These are phyloP conservation scores for Erysimum pusillum DNA, from an alignment of 441 rosid species.

Conservation along the genomic window DNA sequence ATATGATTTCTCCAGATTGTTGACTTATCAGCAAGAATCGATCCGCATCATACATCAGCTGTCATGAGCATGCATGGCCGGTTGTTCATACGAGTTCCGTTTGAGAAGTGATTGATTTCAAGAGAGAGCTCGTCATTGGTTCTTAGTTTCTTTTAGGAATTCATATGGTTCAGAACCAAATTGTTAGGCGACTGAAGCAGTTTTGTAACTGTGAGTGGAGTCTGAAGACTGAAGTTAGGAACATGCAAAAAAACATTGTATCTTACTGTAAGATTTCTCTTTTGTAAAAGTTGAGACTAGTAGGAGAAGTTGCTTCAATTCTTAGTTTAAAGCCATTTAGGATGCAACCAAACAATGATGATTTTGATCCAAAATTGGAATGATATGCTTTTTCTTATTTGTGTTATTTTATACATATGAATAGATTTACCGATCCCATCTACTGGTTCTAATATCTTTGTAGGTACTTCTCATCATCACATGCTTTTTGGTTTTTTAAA, in stretches of 20 bases:
- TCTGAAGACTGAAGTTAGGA: constrained; percentile 9
- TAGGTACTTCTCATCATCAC: neutral
- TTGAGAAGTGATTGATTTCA: constrained; percentile 64
- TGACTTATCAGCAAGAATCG: constrained; percentile 76
- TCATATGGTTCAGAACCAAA: constrained; percentile 18
- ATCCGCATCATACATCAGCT: constrained; percentile 78
- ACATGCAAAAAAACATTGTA: constrained; percentile 29
- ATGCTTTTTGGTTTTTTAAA: constrained; percentile 7
- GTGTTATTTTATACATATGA: neutral
- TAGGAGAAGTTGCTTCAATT: constrained; percentile 19
- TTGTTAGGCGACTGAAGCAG: constrained; percentile 32
- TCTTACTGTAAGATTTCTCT: constrained; percentile 36
- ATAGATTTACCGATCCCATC: constrained; percentile 16
- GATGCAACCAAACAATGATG: constrained; percentile 27
- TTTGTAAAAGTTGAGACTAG: constrained; percentile 21
- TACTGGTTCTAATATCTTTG: neutral
- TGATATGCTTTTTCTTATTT: constrained; percentile 15
- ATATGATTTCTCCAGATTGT: constrained; percentile 63
- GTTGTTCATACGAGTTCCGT: constrained; percentile 73
- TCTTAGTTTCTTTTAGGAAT: constrained; percentile 31
- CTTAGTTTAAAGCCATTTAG: constrained; percentile 10
- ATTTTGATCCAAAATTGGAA: constrained; percentile 28
- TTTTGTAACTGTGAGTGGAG: constrained; percentile 30
- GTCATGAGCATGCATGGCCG: constrained; percentile 87
- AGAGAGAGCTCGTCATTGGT: constrained; percentile 17